Conservation (phyloP, 2,329 filamentous ascomycete species). For the Diplodia corticola region DNA sequence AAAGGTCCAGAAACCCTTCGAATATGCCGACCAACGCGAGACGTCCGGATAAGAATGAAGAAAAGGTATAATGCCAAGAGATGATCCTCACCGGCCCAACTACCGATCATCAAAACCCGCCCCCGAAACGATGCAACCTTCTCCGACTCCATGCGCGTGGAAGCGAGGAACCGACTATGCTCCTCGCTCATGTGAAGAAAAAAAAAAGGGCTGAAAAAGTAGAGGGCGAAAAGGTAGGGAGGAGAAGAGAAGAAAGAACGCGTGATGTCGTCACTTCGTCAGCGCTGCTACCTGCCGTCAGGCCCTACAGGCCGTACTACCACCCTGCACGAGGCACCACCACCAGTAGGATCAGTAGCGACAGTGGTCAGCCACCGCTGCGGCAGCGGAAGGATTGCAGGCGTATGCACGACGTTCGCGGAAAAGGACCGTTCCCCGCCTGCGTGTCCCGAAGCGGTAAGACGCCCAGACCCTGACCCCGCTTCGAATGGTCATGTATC, state of each 20-base stretch:
- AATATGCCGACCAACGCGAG: not conserved
- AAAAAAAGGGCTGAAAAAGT: not conserved
- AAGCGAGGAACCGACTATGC: not conserved
- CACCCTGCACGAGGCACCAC: no score
- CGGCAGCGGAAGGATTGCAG: not conserved
- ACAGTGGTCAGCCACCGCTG: not conserved
- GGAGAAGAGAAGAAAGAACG: not conserved
- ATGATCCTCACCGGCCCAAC: not conserved
- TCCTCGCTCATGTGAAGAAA: not conserved
- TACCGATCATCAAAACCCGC: not conserved
- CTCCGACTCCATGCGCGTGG: not conserved
- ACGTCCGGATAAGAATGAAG: not conserved
- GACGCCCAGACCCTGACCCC: constrained; percentile 8
- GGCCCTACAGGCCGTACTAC: no score
- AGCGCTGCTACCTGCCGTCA: not conserved
- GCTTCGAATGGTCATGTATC: not conserved
- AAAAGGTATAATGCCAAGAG: constrained; percentile 4
- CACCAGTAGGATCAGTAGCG: no score
- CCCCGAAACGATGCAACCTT: not conserved
- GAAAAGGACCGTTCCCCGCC: not conserved
- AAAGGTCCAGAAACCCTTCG: not conserved
- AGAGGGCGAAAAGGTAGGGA: not conserved
- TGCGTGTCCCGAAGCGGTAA: not conserved
- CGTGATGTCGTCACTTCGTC: constrained; percentile 5
- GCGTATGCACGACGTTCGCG: constrained; percentile 2